These are phyloP conservation scores for Fistulina hepatica DNA, from an alignment of 1,284 basidiomycete genomes.

Conservation along the genomic window DNA sequence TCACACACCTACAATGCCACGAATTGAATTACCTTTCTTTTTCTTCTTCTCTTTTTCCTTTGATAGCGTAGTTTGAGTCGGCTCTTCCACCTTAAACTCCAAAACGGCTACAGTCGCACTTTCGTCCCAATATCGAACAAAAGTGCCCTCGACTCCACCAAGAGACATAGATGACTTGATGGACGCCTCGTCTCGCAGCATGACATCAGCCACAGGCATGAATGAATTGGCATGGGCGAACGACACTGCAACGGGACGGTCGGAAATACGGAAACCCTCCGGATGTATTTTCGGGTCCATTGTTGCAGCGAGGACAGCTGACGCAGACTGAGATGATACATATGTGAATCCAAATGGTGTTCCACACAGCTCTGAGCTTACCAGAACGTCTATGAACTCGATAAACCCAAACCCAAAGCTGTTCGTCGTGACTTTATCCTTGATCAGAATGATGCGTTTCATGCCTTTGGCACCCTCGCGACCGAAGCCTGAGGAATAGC, in stretches of 20 bases:
- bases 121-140: slow-evolving; percentile 80
- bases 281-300: slow-evolving; percentile 80
- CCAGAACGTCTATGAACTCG: slow-evolving; percentile 76
- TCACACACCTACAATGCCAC: background rate
- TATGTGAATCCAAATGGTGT: background rate
- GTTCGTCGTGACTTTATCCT: slow-evolving; percentile 72
- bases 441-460: slow-evolving; percentile 75
- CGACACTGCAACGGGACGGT: slow-evolving; percentile 76
- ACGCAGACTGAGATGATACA: slow-evolving; percentile 44
- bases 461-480: slow-evolving; percentile 74
- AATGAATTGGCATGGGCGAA: slow-evolving; percentile 84
- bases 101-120: slow-evolving; percentile 56
- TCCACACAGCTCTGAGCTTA: slow-evolving; percentile 31
- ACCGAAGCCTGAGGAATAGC: slow-evolving; percentile 50
- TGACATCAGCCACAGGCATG: slow-evolving; percentile 62
- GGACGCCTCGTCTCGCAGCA: slow-evolving; percentile 64
- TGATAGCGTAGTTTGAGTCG: no score
- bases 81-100: slow-evolving; percentile 70
- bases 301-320: slow-evolving; percentile 63
- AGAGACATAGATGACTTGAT: slow-evolving; percentile 50
- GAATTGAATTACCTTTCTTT: slow-evolving; percentile 31
- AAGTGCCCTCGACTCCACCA: slow-evolving; percentile 58
- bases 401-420: slow-evolving; percentile 91
- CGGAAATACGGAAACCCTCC: slow-evolving; percentile 78
- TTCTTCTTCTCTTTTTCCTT: slow-evolving; percentile 63